These are phyloP conservation scores for Aphanoascus verrucosus DNA, from an alignment of 2,329 filamentous ascomycete genomes.

Conservation along the genomic window DNA sequence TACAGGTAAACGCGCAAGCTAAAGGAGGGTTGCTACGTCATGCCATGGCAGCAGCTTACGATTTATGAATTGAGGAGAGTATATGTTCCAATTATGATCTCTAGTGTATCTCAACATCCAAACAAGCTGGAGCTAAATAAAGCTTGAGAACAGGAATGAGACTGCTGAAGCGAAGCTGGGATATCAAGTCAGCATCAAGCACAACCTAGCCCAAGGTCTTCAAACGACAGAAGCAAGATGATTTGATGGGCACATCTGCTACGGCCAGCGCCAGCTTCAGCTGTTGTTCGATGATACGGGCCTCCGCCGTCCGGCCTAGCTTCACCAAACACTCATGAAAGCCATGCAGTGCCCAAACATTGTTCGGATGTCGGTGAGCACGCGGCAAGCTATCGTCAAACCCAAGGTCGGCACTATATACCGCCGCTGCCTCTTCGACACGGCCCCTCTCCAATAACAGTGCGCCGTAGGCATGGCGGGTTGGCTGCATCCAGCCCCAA, in stretches of 20 bases:
- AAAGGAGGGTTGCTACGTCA: no score
- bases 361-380: constrained; percentile 55
- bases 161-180: no score
- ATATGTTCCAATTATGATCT: no score
- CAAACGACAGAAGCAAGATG: constrained; percentile 46
- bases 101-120: no score
- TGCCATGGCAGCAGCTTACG: no score
- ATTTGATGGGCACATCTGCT: constrained; percentile 46
- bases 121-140: no score
- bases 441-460: constrained; percentile 56
- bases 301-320: constrained; percentile 39
- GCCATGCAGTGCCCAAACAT: constrained; percentile 63
- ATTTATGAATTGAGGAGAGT: no score
- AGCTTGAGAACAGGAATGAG: no score
- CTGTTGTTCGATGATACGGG: constrained; percentile 35
- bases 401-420: constrained; percentile 54
- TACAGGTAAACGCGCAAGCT: no score
- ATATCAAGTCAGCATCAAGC: no score
- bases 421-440: constrained; percentile 45
- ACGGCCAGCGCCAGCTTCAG: constrained; percentile 41
- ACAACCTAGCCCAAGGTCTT: no score
- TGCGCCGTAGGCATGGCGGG: constrained; percentile 59
- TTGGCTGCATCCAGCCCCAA: constrained; percentile 71
- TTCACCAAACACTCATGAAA: constrained; percentile 55
- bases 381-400: constrained; percentile 51